A percentile compares a stretch with the other conserved stretches of the same genome.
Evolutionary conservation across 495 filamentous ascomycete species (phyloP).

Genomic region (Podospora pseudoanserina): DNA sequence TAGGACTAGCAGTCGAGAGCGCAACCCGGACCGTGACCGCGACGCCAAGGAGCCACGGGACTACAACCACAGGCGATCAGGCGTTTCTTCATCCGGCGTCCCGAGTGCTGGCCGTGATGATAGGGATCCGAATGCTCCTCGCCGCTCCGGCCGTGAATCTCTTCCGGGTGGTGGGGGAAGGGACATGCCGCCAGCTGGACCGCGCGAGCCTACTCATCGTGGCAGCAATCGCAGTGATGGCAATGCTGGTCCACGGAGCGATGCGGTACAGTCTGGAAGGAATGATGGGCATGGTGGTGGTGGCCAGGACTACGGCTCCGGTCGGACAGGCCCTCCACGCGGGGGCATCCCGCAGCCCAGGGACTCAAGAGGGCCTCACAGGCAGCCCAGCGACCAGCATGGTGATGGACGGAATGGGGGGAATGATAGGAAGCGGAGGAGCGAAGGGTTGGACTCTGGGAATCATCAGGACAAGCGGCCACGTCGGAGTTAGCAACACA

Average conservation of each 20-base stretch:
- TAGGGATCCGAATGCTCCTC: conserved; percentile 18
- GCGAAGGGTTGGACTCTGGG: conserved; percentile 26
- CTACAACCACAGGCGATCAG: conserved; percentile 34
- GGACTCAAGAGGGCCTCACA: conserved; percentile 26
- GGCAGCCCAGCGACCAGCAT: conserved; percentile 21
- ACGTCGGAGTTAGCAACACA: conserved; percentile 25
- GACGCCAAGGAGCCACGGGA: conserved; percentile 39
- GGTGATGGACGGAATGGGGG: conserved; percentile 27
- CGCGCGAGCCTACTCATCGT: conserved; percentile 27
- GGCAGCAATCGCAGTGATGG: conserved; percentile 24
- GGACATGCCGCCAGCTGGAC: conserved; percentile 28
- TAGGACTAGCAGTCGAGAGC: conserved; percentile 43
- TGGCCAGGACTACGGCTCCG: conserved; percentile 21
- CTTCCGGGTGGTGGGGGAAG: conserved; percentile 17
- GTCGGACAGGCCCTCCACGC: conserved; percentile 24
- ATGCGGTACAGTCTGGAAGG: conserved; percentile 8
- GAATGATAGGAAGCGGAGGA: conserved; percentile 32
- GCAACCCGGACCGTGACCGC: conserved; percentile 19
- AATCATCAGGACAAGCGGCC: conserved; percentile 34
- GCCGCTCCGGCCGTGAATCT: conserved; percentile 26
- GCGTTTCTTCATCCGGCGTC: conserved; percentile 18
- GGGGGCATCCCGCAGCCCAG: conserved; percentile 22
- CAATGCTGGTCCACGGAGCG: conserved; percentile 16
- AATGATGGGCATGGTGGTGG: conserved; percentile 17
- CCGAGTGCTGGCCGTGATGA: conserved; percentile 17